Evolutionary conservation across 306 rosid species (phyloP), one percentile per base, ranked within the genome.

Genomic region (Ammopiptanthus mongolicus): DNA sequence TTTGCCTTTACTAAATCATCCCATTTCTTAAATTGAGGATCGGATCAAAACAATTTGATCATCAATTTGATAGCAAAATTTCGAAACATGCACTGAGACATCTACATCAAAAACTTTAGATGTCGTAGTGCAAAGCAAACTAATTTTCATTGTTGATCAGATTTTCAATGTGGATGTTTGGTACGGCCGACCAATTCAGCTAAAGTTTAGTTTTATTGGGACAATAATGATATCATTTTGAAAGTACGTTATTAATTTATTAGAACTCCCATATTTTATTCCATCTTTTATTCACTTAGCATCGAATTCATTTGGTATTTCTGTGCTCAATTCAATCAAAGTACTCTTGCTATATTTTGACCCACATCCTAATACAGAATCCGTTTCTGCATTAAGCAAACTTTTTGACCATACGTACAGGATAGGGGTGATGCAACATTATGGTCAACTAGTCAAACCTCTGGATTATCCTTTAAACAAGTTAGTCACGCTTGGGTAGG

Each of bases 101-200:
- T 80, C 86, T 10, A 33, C 78, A 61, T 83, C 80, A 52, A 73
- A 63, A 74, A 68, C 86, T 83, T 78, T 78, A 42, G 23, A 61
- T 42, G 47, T 63, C 18, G 0, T 19, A 61, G 69, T 83, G 83
- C 78, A 73, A 34, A 37, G 81, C 73, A 67, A 78, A 53, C 80
- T 73, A 57, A 73, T 37, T 73, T 58, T 14, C 33, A 10, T 73
- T 44, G 52, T 76, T 64, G 53, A 39, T 82, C 50, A 52, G 44
- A 78, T 78, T 64, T 62, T 83, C 14, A 23, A 15, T 61, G 13
- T 47, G 55, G 71, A 28, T 77, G 74, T 78, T 67, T 61, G 74
- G 44, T 51, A 39, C 55, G 39, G 31, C 73, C 61, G 50, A 53
- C 59, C 50, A 60, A 0, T 59, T 41, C 66, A 57, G 18, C 57